A percentile compares a stretch with the other conserved stretches of the same genome.
Evolutionary conservation across 1,139 yeast genomes (phyloP).

Genomic region (Pichia sp.): DNA sequence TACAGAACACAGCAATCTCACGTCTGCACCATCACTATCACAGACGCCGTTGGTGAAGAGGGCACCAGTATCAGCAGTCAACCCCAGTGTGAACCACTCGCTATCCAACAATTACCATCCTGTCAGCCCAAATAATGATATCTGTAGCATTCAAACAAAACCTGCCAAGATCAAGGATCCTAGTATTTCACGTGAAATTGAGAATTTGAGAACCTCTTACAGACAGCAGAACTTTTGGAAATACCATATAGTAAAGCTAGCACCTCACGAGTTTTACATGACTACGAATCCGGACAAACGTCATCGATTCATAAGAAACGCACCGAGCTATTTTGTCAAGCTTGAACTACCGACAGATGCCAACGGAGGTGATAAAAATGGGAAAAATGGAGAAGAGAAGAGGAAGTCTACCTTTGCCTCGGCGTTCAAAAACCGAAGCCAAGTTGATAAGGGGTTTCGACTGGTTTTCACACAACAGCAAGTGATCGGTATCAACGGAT

Average conservation of each 20-base stretch:
- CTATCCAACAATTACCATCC: not conserved
- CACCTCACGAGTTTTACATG: conserved; percentile 44
- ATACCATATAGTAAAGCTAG: conserved; percentile 50
- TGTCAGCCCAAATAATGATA: not conserved
- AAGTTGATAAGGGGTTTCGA: conserved; percentile 28
- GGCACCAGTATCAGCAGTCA: not conserved
- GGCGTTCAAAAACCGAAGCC: conserved; percentile 24
- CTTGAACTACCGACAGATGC: conserved; percentile 31
- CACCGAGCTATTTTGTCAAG: conserved; percentile 53
- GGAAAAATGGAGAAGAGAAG: not conserved
- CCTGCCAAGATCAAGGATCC: conserved; percentile 1
- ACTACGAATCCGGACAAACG: conserved; percentile 57
- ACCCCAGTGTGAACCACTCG: not conserved
- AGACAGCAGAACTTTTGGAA: conserved; percentile 46
- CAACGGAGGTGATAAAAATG: not conserved
- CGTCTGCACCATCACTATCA: conserved; percentile 4
- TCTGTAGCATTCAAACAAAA: not conserved
- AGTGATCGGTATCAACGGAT: conserved; percentile 21
- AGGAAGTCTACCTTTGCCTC: not conserved
- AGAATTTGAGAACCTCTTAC: conserved; percentile 11
- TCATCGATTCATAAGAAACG: conserved; percentile 52
- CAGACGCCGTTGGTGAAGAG: conserved; percentile 6
- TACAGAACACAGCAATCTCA: conserved; percentile 4
- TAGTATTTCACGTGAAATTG: conserved; percentile 7
- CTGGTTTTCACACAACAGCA: conserved; percentile 36